These are phyloP conservation scores for Ustilago cynodontis DNA, from an alignment of 1,284 basidiomycete genomes.

Conservation along the genomic window DNA sequence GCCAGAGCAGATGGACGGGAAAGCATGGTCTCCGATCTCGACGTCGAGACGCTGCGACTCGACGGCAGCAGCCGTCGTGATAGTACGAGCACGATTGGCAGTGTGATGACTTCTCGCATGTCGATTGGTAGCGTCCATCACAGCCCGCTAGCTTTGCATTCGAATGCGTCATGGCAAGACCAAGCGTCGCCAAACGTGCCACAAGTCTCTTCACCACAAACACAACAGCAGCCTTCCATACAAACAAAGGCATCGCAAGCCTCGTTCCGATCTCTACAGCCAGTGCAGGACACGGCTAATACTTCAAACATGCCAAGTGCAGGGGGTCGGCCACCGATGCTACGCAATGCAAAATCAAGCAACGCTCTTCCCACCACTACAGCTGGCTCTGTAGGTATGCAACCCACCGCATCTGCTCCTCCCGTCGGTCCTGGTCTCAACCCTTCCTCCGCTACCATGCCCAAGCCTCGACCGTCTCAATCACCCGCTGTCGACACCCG, in stretches of 20 bases:
- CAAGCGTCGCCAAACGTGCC: neutral
- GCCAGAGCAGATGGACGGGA: constrained; percentile 56
- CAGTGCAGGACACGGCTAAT: constrained; percentile 14
- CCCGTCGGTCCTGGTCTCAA: constrained; percentile 3
- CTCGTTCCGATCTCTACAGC: constrained; percentile 34
- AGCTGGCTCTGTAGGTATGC: constrained; percentile 28
- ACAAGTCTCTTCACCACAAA: neutral
- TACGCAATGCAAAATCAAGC: constrained; percentile 42
- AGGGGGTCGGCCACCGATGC: constrained; percentile 7
- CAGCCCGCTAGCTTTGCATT: constrained; percentile 21
- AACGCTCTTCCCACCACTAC: constrained; percentile 11
- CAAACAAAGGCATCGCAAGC: constrained; percentile 29
- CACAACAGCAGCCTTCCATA: neutral
- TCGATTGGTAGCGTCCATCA: constrained; percentile 46
- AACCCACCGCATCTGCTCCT: constrained; percentile 25
- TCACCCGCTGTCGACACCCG: constrained; percentile 46
- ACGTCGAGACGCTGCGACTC: constrained; percentile 64
- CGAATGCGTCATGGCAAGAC: constrained; percentile 18
- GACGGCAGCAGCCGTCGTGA: constrained; percentile 60
- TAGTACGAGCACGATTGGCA: constrained; percentile 58
- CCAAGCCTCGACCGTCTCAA: constrained; percentile 20
- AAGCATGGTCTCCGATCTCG: constrained; percentile 64
- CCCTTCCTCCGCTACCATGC: neutral
- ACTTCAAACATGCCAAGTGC: neutral
- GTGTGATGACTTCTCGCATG: constrained; percentile 47